Base-by-base conservation (phyloP, 2,329 filamentous ascomycete genomes). In the Xylariaceae sp. region DNA sequence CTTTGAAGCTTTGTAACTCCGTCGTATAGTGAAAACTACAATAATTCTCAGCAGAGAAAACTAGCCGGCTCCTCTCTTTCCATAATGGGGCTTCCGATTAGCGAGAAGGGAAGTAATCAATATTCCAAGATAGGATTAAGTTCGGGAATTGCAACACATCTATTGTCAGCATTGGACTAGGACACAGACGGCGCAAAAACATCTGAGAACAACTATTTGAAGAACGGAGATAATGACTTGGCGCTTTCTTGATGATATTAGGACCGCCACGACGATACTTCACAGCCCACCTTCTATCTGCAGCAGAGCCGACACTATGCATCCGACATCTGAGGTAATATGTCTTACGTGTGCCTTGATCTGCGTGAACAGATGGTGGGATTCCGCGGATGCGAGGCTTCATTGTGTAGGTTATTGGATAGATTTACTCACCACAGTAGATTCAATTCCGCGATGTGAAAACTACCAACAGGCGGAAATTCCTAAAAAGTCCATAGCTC, bases 111-210 rank as follows among this genome's bases (percentile, higher is more conserved):
- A 24, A 26, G 23, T 6, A 29, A 29, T 36, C 16, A 36, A n/a
- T 9, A 4, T 23, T 41, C 27, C 24, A n/a, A 27, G 15, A 11
- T n/a, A 16, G 9, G 18, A 15, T 26, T 20, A 32, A 46, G 21
- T 13, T 16, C 21, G 30, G 30, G 21, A 30, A 37, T 7, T 26
- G 21, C 13, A 32, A 11, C 1, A 15, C 4, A 2, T 30, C 8
- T n/a, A 40, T 30, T 9, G 43, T 53, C 50, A 48, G 50, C 37
- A 35, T n/a, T n/a, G n/a, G n/a, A n/a, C n/a, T n/a, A n/a, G n/a
- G n/a, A n/a, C n/a, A n/a, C n/a, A n/a, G n/a, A n/a, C n/a, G n/a
- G n/a, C n/a, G n/a, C n/a, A n/a, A n/a, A n/a, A n/a, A n/a, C n/a
- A 16, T 8, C 3, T 4, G 8, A 15, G 10, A 21, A 2, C 4